Evolutionary conservation across 768 basidiomycete genomes (phyloP).

Genomic region (Termitomyces sp.): DNA sequence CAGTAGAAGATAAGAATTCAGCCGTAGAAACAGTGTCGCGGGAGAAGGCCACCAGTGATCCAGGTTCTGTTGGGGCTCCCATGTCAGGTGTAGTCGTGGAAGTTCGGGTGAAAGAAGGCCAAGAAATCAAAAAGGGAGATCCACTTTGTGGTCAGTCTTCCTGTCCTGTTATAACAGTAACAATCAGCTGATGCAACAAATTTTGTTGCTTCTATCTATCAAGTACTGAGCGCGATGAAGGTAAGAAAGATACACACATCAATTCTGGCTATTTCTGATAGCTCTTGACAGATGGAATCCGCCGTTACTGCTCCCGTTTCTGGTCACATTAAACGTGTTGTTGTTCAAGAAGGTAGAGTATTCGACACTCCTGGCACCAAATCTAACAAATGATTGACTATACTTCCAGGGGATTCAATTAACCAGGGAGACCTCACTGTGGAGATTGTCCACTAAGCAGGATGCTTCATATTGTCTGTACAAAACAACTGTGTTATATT

Average conservation of each 20-base stretch:
- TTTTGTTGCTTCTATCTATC: slow-evolving; percentile 11
- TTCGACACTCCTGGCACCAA: not conserved
- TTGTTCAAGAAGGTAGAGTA: slow-evolving; percentile 73
- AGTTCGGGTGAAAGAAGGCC: slow-evolving; percentile 95
- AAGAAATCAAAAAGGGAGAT: slow-evolving; percentile 98
- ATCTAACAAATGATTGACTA: not conserved
- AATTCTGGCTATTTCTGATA: slow-evolving; percentile 8
- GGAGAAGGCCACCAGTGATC: slow-evolving; percentile 90
- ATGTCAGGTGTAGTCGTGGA: slow-evolving; percentile 99
- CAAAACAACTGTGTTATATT: not conserved
- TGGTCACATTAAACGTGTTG: slow-evolving; percentile 91
- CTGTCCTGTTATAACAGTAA: slow-evolving; percentile 9
- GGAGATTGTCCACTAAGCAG: slow-evolving; percentile 60
- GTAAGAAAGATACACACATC: slow-evolving; percentile 32
- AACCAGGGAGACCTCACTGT: slow-evolving; percentile 89
- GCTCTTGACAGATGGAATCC: slow-evolving; percentile 81
- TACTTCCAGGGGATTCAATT: slow-evolving; percentile 78
- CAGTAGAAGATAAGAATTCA: slow-evolving; percentile 95
- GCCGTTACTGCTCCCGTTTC: slow-evolving; percentile 95
- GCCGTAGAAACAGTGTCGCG: slow-evolving; percentile 92
- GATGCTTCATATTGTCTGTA: not conserved
- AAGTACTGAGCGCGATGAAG: slow-evolving; percentile 97
- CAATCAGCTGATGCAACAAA: slow-evolving; percentile 15
- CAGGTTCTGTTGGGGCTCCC: slow-evolving; percentile 95
- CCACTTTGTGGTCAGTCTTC: slow-evolving; percentile 75